Evolutionary conservation across 176 grass and related monocot genomes (phyloP).

Genomic region (Oryza glumipatula): DNA sequence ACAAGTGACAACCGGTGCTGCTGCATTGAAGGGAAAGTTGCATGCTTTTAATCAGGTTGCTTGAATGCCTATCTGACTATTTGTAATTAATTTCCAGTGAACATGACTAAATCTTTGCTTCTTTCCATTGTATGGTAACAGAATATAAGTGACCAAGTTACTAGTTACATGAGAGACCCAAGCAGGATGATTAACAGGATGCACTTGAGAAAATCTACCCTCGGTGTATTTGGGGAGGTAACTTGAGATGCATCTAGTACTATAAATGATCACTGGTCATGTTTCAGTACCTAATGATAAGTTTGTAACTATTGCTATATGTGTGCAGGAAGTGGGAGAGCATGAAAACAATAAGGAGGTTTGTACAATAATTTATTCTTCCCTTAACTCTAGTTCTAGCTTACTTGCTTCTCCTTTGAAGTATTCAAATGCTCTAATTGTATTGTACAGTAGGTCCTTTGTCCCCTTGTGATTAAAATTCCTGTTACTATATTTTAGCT

Average conservation of each 20-base stretch:
- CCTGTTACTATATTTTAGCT: neutral
- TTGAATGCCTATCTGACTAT: constrained; percentile 29
- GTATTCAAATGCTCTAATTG: constrained; percentile 1
- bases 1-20: constrained; percentile 80
- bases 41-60: constrained; percentile 92
- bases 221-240: constrained; percentile 82
- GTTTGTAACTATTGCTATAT: constrained; percentile 21
- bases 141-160: constrained; percentile 90
- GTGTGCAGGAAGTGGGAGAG: constrained; percentile 52
- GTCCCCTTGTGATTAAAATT: neutral
- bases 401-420: neutral
- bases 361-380: constrained; percentile 40
- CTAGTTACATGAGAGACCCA: constrained; percentile 92
- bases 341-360: constrained; percentile 56
- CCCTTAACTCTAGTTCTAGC: constrained; percentile 13
- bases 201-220: constrained; percentile 60
- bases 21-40: constrained; percentile 90
- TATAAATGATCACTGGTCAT: neutral
- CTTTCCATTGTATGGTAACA: constrained; percentile 40
- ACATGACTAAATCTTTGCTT: constrained; percentile 11
- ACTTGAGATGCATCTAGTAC: constrained; percentile 37
- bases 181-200: constrained; percentile 92
- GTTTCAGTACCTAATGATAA: constrained; percentile 15
- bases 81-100: constrained; percentile 5
- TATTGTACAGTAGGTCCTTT: constrained; percentile 14